phyloP scores from a whole-genome alignment of 1,139 yeast species.

The Taphrina populina region DNA sequence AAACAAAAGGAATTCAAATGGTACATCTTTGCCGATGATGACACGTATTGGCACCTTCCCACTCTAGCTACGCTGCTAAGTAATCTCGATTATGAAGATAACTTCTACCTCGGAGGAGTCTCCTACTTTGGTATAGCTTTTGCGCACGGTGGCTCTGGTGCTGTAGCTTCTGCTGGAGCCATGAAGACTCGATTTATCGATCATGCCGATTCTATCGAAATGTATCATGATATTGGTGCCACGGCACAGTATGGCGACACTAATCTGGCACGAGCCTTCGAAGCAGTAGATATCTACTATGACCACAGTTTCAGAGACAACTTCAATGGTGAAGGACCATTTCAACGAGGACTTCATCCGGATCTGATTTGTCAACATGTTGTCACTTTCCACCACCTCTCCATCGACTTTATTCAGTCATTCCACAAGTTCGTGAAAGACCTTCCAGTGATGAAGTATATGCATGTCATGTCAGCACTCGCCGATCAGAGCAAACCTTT shows the following conservation, averaged over 20 bases:
- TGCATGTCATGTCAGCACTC: constrained; percentile 2
- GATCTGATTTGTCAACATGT: constrained; percentile 46
- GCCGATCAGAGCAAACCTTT: background rate
- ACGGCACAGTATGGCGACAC: constrained; percentile 47
- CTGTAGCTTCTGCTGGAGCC: constrained; percentile 45
- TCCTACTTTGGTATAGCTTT: constrained; percentile 40
- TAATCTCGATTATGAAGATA: constrained; percentile 41
- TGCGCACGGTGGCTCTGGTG: constrained; percentile 49
- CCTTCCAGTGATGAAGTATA: constrained; percentile 2
- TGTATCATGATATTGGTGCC: constrained; percentile 41
- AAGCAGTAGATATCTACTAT: constrained; percentile 37
- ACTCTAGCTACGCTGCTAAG: constrained; percentile 42
- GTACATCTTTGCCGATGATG: constrained; percentile 48
- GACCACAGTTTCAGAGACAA: constrained; percentile 27
- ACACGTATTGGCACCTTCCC: constrained; percentile 44
- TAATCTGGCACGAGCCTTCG: constrained; percentile 43
- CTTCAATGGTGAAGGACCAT: constrained; percentile 12
- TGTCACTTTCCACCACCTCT: constrained; percentile 37
- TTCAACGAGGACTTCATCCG: constrained; percentile 29
- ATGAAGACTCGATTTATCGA: constrained; percentile 42
- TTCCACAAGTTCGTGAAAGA: constrained; percentile 32
- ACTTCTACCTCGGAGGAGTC: constrained; percentile 44
- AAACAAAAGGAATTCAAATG: constrained; percentile 41
- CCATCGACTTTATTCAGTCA: constrained; percentile 35
- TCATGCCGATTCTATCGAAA: constrained; percentile 38